Evolutionary conservation across 2,329 filamentous ascomycete genomes (phyloP).

Genomic region (Pseudogymnoascus destructans): DNA sequence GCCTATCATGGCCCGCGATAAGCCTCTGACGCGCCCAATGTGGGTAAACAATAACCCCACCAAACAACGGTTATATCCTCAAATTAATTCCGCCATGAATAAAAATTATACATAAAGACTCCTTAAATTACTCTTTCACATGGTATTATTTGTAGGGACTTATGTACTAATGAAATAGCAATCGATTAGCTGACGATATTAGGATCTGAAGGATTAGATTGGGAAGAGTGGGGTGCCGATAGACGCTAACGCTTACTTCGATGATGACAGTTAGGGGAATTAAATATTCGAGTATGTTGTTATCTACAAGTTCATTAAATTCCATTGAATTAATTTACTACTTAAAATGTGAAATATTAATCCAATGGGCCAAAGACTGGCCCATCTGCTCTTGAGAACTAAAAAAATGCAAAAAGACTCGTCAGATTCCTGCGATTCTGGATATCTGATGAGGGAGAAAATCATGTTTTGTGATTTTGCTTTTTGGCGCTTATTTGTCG

Average conservation of each 20-base stretch:
- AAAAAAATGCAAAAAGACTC: conserved; percentile 1
- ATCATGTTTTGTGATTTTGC: background rate
- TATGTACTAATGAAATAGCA: background rate
- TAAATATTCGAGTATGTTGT: too few relatives aligned
- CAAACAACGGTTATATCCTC: background rate
- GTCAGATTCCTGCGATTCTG: background rate
- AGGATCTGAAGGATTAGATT: background rate
- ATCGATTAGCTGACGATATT: background rate
- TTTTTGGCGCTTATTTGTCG: background rate
- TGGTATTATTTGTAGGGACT: background rate
- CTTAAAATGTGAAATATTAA: background rate
- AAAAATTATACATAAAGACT: background rate
- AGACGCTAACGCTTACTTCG: background rate
- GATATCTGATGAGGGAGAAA: conserved; percentile 8
- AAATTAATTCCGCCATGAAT: background rate
- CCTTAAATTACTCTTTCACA: background rate
- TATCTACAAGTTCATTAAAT: background rate
- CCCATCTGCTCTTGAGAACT: background rate
- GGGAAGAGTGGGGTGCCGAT: background rate
- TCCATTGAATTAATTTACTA: background rate
- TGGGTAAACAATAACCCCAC: background rate
- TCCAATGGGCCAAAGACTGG: background rate
- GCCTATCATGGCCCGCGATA: conserved; percentile 3
- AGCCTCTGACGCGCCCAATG: conserved; percentile 6
- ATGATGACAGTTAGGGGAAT: background rate